Evolutionary conservation across 2,329 filamentous ascomycete genomes (phyloP).

Genomic region (Ceratocystiopsis sp.): DNA sequence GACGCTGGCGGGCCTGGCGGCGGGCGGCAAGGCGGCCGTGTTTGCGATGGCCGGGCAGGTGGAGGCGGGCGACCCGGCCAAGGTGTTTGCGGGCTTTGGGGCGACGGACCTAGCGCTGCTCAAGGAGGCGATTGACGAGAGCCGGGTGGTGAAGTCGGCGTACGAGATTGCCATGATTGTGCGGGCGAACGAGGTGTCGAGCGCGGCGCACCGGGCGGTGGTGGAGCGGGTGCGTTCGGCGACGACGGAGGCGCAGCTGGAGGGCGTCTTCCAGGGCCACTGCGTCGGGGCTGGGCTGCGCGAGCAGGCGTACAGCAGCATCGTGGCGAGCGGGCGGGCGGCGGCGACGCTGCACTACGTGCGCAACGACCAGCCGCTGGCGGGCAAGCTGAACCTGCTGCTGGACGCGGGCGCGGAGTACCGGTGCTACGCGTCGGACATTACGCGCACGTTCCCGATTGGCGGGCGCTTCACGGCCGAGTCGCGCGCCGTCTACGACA

Average conservation of each 20-base stretch:
- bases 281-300: slow-evolving; percentile 61
- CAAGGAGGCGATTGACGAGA: slow-evolving; percentile 49
- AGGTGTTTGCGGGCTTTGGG: slow-evolving; percentile 55
- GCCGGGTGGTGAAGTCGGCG: slow-evolving; percentile 55
- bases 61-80: slow-evolving; percentile 31
- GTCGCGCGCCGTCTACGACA: slow-evolving; percentile 58
- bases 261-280: slow-evolving; percentile 60
- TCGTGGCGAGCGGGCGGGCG: slow-evolving; percentile 63
- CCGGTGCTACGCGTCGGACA: slow-evolving; percentile 53
- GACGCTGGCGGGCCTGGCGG: slow-evolving; percentile 37
- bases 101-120: slow-evolving; percentile 39
- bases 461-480: slow-evolving; percentile 52
- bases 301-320: slow-evolving; percentile 76
- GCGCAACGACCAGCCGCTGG: slow-evolving; percentile 54
- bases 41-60: slow-evolving; percentile 70
- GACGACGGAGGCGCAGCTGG: slow-evolving; percentile 65
- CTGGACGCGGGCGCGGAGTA: slow-evolving; percentile 72
- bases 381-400: slow-evolving; percentile 60
- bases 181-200: slow-evolving; percentile 54
- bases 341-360: slow-evolving; percentile 82
- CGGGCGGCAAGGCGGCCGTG: slow-evolving; percentile 19
- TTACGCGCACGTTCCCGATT: slow-evolving; percentile 77
- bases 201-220: slow-evolving; percentile 47
- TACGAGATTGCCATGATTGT: slow-evolving; percentile 58
- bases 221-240: slow-evolving; percentile 44